phyloP scores from a whole-genome alignment of 257 asterid genomes.

The Scutellaria baicalensis region DNA sequence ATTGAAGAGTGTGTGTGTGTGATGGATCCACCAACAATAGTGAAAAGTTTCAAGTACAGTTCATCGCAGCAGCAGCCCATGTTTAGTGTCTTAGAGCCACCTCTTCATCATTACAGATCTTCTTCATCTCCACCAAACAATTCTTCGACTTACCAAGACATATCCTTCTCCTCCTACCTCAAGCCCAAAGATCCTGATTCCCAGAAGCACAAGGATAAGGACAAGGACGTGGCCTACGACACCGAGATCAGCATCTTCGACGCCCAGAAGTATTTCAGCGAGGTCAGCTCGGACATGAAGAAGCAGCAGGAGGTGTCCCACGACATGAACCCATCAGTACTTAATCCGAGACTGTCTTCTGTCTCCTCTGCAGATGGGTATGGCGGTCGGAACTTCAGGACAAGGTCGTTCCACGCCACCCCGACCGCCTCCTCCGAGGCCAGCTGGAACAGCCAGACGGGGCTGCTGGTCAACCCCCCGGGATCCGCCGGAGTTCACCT shows the following conservation, averaged over 20 bases:
- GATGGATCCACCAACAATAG: slow-evolving; percentile 45
- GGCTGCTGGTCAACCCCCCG: slow-evolving; percentile 54
- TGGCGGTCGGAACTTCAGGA: slow-evolving; percentile 33
- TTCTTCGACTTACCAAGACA: slow-evolving; percentile 24
- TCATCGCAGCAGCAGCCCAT: slow-evolving; percentile 43
- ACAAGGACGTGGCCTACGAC: slow-evolving; percentile 28
- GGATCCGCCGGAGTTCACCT: slow-evolving; percentile 38
- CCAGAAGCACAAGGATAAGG: slow-evolving; percentile 7
- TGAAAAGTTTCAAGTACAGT: slow-evolving; percentile 38
- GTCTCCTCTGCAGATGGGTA: slow-evolving; percentile 53
- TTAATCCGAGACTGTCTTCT: slow-evolving; percentile 29
- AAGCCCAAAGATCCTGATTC: slow-evolving; percentile 22
- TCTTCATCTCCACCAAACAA: slow-evolving; percentile 18
- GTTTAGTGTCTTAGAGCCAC: slow-evolving; percentile 30
- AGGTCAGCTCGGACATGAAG: slow-evolving; percentile 23
- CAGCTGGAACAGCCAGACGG: slow-evolving; percentile 88
- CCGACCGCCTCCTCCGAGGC: slow-evolving; percentile 93
- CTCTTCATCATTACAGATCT: slow-evolving; percentile 37
- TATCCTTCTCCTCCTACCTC: slow-evolving; percentile 52
- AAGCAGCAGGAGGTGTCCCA: not conserved
- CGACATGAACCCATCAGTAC: slow-evolving; percentile 15
- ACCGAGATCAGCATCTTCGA: slow-evolving; percentile 76
- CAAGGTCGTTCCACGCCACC: slow-evolving; percentile 56
- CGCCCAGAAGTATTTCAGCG: slow-evolving; percentile 80
- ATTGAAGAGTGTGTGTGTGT: not conserved